phyloP scores from a whole-genome alignment of 352 stramenopile genomes.

The Pythium pectinolyticum region DNA sequence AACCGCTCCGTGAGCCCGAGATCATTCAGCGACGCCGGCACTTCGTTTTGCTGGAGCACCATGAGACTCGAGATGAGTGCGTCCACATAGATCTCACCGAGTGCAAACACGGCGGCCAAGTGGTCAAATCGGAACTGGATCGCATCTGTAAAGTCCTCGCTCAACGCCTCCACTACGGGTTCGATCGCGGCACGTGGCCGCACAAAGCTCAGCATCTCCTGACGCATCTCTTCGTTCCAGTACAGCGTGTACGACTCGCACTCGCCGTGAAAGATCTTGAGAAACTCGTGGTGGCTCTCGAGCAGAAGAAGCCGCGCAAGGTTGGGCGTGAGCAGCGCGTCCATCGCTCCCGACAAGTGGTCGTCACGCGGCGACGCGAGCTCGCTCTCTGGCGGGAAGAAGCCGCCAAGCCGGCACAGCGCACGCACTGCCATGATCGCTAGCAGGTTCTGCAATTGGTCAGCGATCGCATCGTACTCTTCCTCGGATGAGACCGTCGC shows the following conservation, averaged over 20 bases:
- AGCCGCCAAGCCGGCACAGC: conserved; percentile 65
- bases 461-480: conserved; percentile 41
- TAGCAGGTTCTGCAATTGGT: conserved; percentile 70
- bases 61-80: conserved; percentile 72
- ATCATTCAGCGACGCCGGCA: conserved; percentile 38
- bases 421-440: conserved; percentile 69
- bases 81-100: conserved; percentile 75
- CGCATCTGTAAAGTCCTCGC: conserved; percentile 51
- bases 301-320: conserved; percentile 57
- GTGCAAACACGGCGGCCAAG: conserved; percentile 57
- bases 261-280: conserved; percentile 79
- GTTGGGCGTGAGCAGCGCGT: conserved; percentile 77
- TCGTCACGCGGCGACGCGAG: conserved; percentile 45
- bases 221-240: conserved; percentile 78
- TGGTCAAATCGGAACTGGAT: conserved; percentile 72
- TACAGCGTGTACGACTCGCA: conserved; percentile 81
- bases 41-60: conserved; percentile 56
- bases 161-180: conserved; percentile 28
- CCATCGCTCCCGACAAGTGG: conserved; percentile 40
- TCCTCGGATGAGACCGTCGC: conserved; percentile 36
- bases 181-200: conserved; percentile 39
- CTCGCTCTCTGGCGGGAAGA: conserved; percentile 56
- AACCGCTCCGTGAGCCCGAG: conserved; percentile 68
- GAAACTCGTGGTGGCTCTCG: conserved; percentile 76
- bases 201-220: conserved; percentile 60